Conservation (phyloP, 345 rosid species). For the Laguncularia racemosa region DNA sequence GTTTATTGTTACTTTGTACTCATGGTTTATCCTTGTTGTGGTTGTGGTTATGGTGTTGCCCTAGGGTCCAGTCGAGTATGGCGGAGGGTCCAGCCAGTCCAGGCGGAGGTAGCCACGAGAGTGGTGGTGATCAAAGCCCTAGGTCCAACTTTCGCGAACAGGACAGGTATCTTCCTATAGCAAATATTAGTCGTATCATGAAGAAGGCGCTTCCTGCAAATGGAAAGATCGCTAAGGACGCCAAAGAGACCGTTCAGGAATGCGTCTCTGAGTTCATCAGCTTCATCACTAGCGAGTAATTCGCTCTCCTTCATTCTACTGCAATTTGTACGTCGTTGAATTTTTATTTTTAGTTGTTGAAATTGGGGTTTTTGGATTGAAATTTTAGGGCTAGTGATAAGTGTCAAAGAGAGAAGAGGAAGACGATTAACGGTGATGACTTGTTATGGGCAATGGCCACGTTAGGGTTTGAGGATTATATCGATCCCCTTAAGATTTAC, state of each 20-base stretch:
- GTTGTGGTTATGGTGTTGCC: background rate
- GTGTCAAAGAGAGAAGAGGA: slow-evolving; percentile 91
- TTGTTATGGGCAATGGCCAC: slow-evolving; percentile 89
- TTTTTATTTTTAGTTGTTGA: background rate
- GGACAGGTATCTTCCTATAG: slow-evolving; percentile 77
- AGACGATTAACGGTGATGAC: slow-evolving; percentile 85
- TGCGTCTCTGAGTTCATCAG: slow-evolving; percentile 88
- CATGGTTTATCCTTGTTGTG: background rate
- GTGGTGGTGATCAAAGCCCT: slow-evolving; percentile 78
- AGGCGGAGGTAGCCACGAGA: slow-evolving; percentile 59
- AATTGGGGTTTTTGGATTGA: background rate
- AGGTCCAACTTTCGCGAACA: slow-evolving; percentile 74
- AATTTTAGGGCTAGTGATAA: slow-evolving; percentile 76
- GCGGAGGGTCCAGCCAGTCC: slow-evolving; percentile 47
- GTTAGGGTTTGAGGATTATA: slow-evolving; percentile 85
- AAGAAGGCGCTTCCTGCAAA: slow-evolving; percentile 75
- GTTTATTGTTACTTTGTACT: background rate
- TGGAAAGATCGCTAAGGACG: slow-evolving; percentile 83
- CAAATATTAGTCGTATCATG: slow-evolving; percentile 83
- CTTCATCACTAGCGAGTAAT: slow-evolving; percentile 90
- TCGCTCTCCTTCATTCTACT: no score
- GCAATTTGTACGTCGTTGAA: no score
- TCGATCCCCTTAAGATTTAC: slow-evolving; percentile 70
- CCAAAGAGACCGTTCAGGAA: slow-evolving; percentile 82
- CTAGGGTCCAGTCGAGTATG: slow-evolving; percentile 35